Evolutionary conservation across 257 asterid genomes (phyloP).

Genomic region (Nicotiana noctiflora): DNA sequence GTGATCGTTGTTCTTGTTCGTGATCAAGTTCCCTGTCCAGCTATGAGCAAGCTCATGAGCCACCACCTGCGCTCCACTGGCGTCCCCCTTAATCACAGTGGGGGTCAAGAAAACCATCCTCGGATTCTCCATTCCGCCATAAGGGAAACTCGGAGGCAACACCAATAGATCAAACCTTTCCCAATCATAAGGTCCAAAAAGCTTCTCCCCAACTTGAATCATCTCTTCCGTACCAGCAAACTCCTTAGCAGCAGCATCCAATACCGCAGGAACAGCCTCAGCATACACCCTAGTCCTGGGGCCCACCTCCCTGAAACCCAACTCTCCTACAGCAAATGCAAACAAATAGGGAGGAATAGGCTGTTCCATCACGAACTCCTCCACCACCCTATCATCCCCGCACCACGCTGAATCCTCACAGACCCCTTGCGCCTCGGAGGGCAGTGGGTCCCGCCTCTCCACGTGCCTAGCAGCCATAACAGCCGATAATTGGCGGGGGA

Average conservation of each 20-base stretch:
- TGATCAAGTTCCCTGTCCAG: conserved; percentile 96
- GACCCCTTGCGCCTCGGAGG: conserved; percentile 43
- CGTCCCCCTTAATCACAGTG: conserved; percentile 87
- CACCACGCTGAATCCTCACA: conserved; percentile 77
- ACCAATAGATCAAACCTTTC: conserved; percentile 95
- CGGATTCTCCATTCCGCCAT: conserved; percentile 98
- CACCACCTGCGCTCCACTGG: conserved; percentile 79
- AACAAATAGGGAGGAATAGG: conserved; percentile 83
- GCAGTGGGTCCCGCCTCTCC: conserved; percentile 42
- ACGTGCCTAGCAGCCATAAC: conserved; percentile 80
- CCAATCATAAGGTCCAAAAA: conserved; percentile 93
- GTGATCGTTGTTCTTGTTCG: conserved; percentile 90
- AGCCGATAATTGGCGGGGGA: conserved; percentile 61
- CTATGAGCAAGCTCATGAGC: conserved; percentile 99
- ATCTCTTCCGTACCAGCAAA: conserved; percentile 89
- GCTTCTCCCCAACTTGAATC: conserved; percentile 76
- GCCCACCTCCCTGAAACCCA: conserved; percentile 85
- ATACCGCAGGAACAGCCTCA: conserved; percentile 45
- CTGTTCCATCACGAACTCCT: conserved; percentile 91
- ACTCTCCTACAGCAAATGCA: conserved; percentile 90
- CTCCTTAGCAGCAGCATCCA: conserved; percentile 79
- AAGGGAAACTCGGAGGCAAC: conserved; percentile 94
- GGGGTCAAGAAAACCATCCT: conserved; percentile 93
- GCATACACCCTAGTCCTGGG: conserved; percentile 78
- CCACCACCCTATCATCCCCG: conserved; percentile 72